phyloP scores from a whole-genome alignment of 2,329 filamentous ascomycete genomes.

The Neurospora sp. region DNA sequence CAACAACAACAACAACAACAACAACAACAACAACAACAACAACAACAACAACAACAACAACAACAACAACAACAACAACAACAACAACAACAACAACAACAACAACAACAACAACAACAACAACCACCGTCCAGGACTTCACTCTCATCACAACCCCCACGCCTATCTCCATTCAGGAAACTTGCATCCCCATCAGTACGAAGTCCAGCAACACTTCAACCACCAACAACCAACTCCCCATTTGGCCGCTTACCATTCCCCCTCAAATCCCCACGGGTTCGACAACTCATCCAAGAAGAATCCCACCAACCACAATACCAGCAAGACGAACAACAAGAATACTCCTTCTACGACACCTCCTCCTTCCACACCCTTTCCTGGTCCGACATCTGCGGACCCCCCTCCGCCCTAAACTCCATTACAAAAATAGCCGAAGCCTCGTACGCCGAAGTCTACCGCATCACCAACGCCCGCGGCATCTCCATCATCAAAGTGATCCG shows the following conservation, averaged over 20 bases:
- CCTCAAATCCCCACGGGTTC: neutral
- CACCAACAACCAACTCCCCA: neutral
- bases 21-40: too few species aligned
- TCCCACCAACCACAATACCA: conserved; percentile 1
- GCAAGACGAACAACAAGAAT: conserved; percentile 8
- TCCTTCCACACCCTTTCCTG: conserved; percentile 34
- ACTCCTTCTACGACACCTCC: conserved; percentile 1
- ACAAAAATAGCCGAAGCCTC: conserved; percentile 59
- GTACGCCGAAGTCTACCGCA: conserved; percentile 56
- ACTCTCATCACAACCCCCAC: neutral
- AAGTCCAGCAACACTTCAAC: neutral
- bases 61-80: too few species aligned
- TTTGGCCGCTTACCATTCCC: neutral
- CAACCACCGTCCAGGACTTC: neutral
- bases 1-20: too few species aligned
- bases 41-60: too few species aligned
- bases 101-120: neutral
- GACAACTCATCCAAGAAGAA: neutral
- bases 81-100: too few species aligned
- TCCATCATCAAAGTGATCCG: conserved; percentile 59
- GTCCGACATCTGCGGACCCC: conserved; percentile 42
- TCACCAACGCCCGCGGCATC: conserved; percentile 48
- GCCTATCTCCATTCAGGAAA: neutral
- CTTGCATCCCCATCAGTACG: neutral
- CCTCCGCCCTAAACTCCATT: conserved; percentile 37